Evolutionary conservation across 73 alveolate species (phyloP).

Genomic region (Blepharisma stoltei): DNA sequence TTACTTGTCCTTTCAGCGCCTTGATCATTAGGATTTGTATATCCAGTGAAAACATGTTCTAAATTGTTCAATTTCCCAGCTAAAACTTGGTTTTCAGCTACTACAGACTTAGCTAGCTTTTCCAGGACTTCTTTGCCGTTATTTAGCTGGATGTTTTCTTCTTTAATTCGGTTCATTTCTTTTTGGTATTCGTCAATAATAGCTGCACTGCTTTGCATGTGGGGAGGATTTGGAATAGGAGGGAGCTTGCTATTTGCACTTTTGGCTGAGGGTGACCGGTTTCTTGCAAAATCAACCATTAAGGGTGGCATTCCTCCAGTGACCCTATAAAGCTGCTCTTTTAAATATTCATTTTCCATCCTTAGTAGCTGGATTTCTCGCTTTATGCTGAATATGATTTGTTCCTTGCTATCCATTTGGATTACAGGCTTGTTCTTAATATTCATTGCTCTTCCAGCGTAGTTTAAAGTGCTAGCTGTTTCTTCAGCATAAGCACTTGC

Average conservation of each 20-base stretch:
- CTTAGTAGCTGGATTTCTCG: constrained; percentile 80
- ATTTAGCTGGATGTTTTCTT: constrained; percentile 91
- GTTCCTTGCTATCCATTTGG: constrained; percentile 94
- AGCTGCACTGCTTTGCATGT: constrained; percentile 41
- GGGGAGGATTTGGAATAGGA: constrained; percentile 31
- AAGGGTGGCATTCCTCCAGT: constrained; percentile 84
- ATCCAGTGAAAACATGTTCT: constrained; percentile 93
- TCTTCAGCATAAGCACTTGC: constrained; percentile 89
- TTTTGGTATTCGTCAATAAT: constrained; percentile 64
- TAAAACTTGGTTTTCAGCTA: constrained; percentile 88
- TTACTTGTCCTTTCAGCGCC: constrained; percentile 39
- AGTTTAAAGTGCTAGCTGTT: constrained; percentile 90
- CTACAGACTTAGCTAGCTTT: constrained; percentile 84
- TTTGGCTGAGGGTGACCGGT: constrained; percentile 36
- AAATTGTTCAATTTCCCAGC: constrained; percentile 88
- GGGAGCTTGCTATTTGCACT: constrained; percentile 38
- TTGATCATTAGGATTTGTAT: constrained; percentile 78
- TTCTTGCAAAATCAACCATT: constrained; percentile 51
- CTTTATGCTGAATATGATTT: constrained; percentile 78
- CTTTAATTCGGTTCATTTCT: constrained; percentile 76
- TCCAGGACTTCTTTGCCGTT: constrained; percentile 84
- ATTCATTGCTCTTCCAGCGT: constrained; percentile 97
- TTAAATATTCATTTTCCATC: constrained; percentile 92
- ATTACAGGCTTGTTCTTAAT: constrained; percentile 96
- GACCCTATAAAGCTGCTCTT: constrained; percentile 72